Percentiles rank a stretch among this genome's conserved stretches.
These are phyloP conservation scores for Mucor circinelloides DNA, from an alignment of 371 early-diverging fungal species.

Conservation along the genomic window DNA sequence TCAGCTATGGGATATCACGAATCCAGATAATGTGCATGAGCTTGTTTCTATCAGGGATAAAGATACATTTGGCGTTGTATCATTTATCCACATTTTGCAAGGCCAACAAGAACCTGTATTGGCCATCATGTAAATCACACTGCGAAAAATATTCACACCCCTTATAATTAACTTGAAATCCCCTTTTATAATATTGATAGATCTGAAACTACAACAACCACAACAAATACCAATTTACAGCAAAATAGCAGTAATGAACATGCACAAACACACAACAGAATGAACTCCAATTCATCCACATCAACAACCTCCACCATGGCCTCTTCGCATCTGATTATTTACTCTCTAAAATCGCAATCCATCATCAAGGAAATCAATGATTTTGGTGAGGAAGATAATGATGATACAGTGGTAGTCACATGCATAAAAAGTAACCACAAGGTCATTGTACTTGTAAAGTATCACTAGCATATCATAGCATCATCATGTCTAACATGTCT, in stretches of 20 bases:
- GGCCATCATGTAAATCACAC: slow-evolving; percentile 48
- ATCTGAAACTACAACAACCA: slow-evolving; percentile 5
- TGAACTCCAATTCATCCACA: background rate
- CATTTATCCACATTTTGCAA: slow-evolving; percentile 48
- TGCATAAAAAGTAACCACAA: slow-evolving; percentile 52
- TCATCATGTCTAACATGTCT: background rate
- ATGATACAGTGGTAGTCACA: slow-evolving; percentile 44
- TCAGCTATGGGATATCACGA: slow-evolving; percentile 80
- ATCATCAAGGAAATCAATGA: slow-evolving; percentile 33
- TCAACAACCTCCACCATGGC: background rate
- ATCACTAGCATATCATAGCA: background rate
- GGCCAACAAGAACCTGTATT: slow-evolving; percentile 40
- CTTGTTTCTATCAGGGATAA: slow-evolving; percentile 65
- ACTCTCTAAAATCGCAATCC: slow-evolving; percentile 51
- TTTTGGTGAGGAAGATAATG: slow-evolving; percentile 39
- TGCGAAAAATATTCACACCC: background rate
- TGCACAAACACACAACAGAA: background rate
- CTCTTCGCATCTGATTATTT: slow-evolving; percentile 22
- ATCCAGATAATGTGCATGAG: slow-evolving; percentile 74
- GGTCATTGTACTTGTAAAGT: slow-evolving; percentile 53
- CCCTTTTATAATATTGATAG: slow-evolving; percentile 1
- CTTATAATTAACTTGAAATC: background rate
- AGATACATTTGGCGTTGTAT: slow-evolving; percentile 48
- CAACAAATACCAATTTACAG: background rate
- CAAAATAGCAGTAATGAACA: background rate